Conservation (phyloP, 352 stramenopile species). For the Pythium periplocum region DNA sequence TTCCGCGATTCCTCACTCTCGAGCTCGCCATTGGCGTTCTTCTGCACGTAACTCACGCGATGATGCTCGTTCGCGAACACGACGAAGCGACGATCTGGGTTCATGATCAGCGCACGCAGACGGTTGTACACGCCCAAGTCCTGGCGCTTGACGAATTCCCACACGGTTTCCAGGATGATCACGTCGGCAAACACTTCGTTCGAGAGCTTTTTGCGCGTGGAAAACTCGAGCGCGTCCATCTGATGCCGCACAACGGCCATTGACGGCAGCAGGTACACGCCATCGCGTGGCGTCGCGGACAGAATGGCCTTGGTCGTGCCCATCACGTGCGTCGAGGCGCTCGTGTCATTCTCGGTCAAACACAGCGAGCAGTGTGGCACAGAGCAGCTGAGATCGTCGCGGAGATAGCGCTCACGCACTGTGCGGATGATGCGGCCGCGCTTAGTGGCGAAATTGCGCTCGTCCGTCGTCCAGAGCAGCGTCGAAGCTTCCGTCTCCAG, state of each 20-base stretch:
- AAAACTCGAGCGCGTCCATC: constrained; percentile 89
- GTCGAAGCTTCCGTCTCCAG: constrained; percentile 7
- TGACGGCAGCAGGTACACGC: constrained; percentile 78
- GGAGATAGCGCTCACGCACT: constrained; percentile 84
- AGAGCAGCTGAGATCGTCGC: constrained; percentile 83
- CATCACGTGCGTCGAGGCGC: constrained; percentile 45
- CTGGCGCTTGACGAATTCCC: constrained; percentile 85
- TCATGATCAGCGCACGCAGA: constrained; percentile 82
- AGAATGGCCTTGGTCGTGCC: constrained; percentile 59
- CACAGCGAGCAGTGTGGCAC: constrained; percentile 56
- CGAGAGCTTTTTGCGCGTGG: constrained; percentile 44
- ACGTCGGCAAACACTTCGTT: constrained; percentile 72
- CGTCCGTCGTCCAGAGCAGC: constrained; percentile 69
- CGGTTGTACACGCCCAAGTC: constrained; percentile 89
- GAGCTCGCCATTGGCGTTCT: constrained; percentile 19
- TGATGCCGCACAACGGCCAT: constrained; percentile 89
- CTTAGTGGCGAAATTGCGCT: constrained; percentile 75
- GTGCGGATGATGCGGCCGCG: constrained; percentile 73
- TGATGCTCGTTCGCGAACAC: constrained; percentile 94
- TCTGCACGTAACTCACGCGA: constrained; percentile 65
- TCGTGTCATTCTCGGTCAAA: constrained; percentile 48
- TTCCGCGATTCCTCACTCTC: constrained; percentile 81
- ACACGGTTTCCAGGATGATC: constrained; percentile 89
- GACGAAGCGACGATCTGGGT: constrained; percentile 78
- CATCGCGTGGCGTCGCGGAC: constrained; percentile 36